Percentiles rank a stretch among this genome's conserved stretches.
These are phyloP conservation scores for Colletotrichum somersetense DNA, from an alignment of 2,329 filamentous ascomycete genomes.

Conservation along the genomic window DNA sequence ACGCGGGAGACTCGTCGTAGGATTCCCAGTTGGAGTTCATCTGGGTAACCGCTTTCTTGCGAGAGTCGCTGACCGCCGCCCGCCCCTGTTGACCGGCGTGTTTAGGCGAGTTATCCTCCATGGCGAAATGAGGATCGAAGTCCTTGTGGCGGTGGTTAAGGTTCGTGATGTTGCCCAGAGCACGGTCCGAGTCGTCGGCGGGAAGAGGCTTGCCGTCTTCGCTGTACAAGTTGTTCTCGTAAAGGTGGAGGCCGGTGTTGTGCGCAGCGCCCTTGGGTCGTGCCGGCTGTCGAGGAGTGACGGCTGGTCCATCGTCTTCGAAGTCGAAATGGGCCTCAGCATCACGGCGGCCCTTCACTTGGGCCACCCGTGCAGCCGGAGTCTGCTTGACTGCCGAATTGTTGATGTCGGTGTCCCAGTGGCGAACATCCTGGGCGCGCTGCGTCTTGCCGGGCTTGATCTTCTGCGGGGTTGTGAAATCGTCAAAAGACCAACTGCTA, in stretches of 20 bases:
- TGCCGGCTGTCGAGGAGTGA: slow-evolving; percentile 59
- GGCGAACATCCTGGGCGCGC: slow-evolving; percentile 77
- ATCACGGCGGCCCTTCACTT: slow-evolving; percentile 78
- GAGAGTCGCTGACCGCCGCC: slow-evolving; percentile 66
- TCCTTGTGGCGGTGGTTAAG: slow-evolving; percentile 79
- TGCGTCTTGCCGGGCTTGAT: slow-evolving; percentile 68
- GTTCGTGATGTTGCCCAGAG: slow-evolving; percentile 78
- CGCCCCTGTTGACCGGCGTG: slow-evolving; percentile 55
- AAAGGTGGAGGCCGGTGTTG: slow-evolving; percentile 78
- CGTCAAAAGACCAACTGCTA: slow-evolving; percentile 88
- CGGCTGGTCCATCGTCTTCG: slow-evolving; percentile 76
- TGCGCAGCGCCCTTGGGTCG: slow-evolving; percentile 68
- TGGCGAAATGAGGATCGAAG: slow-evolving; percentile 82
- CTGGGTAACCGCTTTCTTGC: slow-evolving; percentile 78
- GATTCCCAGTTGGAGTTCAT: slow-evolving; percentile 75
- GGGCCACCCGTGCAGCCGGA: slow-evolving; percentile 67
- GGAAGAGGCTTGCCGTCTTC: slow-evolving; percentile 62
- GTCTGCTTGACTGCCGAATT: slow-evolving; percentile 64
- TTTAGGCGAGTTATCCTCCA: slow-evolving; percentile 76
- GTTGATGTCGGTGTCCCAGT: slow-evolving; percentile 82
- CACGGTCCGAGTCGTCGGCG: slow-evolving; percentile 50
- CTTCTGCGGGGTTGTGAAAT: slow-evolving; percentile 88
- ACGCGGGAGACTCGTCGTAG: slow-evolving; percentile 66
- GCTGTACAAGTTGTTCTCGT: slow-evolving; percentile 81
- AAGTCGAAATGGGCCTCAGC: slow-evolving; percentile 88